Conservation (phyloP, 129 eudicot species). For the Flaveria linearis region DNA sequence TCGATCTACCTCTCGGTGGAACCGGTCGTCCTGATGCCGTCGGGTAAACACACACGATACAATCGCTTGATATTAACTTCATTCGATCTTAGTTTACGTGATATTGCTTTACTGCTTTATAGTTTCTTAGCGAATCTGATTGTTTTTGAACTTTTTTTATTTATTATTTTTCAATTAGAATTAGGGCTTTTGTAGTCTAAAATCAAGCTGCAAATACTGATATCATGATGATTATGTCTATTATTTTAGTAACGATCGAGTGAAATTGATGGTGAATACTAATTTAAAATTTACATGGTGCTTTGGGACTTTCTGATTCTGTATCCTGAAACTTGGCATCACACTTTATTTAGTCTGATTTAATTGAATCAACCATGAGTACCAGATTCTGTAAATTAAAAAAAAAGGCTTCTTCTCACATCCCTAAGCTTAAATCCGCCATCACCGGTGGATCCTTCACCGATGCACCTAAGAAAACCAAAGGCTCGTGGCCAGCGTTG, state of each 20-base stretch:
- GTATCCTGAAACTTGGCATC: not conserved
- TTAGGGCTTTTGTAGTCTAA: constrained; percentile 9
- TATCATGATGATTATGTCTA: not conserved
- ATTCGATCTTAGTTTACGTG: not conserved
- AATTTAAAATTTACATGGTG: not conserved
- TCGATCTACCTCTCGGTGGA: constrained; percentile 28
- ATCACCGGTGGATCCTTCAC: no score
- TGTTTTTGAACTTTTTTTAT: not conserved
- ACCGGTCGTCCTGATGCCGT: constrained; percentile 35
- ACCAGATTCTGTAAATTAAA: not conserved
- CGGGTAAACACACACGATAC: constrained; percentile 15
- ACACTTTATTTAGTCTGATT: not conserved
- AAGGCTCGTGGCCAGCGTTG: not conserved
- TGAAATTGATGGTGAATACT: not conserved
- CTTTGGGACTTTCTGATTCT: not conserved
- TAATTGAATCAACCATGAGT: constrained; percentile 1
- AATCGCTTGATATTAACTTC: not conserved
- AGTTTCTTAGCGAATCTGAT: not conserved
- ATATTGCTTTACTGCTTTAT: not conserved
- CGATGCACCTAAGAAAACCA: no score
- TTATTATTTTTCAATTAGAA: not conserved
- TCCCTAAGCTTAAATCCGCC: no score
- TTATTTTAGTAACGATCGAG: not conserved
- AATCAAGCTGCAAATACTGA: constrained; percentile 6
- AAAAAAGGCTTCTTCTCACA: no score